phyloP scores from a whole-genome alignment of 108 stramenopile genomes.

The Skeletonema marinoi region DNA sequence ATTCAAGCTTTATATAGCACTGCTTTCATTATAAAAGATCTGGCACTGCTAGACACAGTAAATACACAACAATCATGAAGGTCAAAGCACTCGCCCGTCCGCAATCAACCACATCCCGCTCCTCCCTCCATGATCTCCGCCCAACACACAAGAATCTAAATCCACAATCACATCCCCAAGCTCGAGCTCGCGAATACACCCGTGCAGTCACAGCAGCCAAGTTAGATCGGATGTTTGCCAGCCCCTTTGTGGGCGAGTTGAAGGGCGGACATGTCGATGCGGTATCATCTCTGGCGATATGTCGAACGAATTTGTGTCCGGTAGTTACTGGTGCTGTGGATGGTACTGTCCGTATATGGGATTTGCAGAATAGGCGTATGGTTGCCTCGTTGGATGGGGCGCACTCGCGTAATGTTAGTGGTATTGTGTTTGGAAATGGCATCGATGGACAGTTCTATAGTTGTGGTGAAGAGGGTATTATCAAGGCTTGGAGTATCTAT shows the following conservation, averaged over 20 bases:
- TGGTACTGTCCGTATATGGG: slow-evolving; percentile 95
- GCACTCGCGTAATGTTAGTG: slow-evolving; percentile 72
- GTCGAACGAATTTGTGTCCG: slow-evolving; percentile 77
- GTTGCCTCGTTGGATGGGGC: slow-evolving; percentile 80
- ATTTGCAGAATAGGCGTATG: slow-evolving; percentile 79
- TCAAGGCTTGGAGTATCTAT: slow-evolving; percentile 28
- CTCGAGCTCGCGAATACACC: slow-evolving; percentile 89
- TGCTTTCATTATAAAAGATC: no score
- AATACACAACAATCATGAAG: slow-evolving; percentile 59
- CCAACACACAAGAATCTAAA: slow-evolving; percentile 74
- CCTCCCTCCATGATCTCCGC: slow-evolving; percentile 77
- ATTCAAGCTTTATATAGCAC: no score
- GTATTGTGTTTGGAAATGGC: slow-evolving; percentile 69
- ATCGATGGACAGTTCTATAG: slow-evolving; percentile 85
- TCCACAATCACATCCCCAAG: slow-evolving; percentile 80
- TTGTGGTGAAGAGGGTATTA: slow-evolving; percentile 89
- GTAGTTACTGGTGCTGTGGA: slow-evolving; percentile 93
- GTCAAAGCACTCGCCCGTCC: slow-evolving; percentile 83
- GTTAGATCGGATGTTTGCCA: slow-evolving; percentile 96
- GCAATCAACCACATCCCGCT: slow-evolving; percentile 63
- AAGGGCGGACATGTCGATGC: slow-evolving; percentile 95
- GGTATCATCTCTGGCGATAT: slow-evolving; percentile 79
- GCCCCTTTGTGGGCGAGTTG: slow-evolving; percentile 91
- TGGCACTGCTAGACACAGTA: background rate
- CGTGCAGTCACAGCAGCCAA: slow-evolving; percentile 95